Base-by-base conservation (phyloP, 2,329 filamentous ascomycete genomes). In the Paecilomyces formosus region DNA sequence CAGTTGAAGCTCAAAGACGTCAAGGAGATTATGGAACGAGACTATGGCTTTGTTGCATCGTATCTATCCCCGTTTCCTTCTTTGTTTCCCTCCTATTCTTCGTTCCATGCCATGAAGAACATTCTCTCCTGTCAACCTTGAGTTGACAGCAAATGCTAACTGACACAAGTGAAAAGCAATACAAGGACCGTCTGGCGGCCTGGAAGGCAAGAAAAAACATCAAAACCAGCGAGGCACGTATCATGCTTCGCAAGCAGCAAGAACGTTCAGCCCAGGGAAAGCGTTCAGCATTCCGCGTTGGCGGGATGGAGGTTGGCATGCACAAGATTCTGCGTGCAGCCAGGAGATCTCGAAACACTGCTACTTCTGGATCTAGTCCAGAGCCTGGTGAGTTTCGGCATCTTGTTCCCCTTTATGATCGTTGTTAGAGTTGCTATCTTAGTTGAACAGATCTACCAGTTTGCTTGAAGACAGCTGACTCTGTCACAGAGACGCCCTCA, bases 161-260 rank as follows among this genome's bases (percentile, higher is more conserved):
- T 49, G 50, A 51, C 30, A 62, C 49, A 60, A 74, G 71, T 62
- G 71, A 73, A 65, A 73, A 73, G 61, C 71, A 74, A 64, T 74
- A 73, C 62, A 74, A 73, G 67, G 71, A 73, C 58, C 70, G 71
- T 24, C 67, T 74, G 6, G 69, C 71, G 12, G 67, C 69, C 35
- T 74, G 71, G 71, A 66, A 73, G 60, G 63, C 73, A 50, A 70
- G 71, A 28, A 74, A 74, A 52, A 74, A 74, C 55, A 73, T 74
- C 62, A 74, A 74, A 61, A 68, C 70, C 53, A 71, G 70, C 58
- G 70, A 74, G 59, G 70, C 72, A 45, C 69, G 72, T 49, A 57
- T 74, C 49, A 73, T 74, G 71, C 66, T 73, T 28, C 71, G 70
- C 55, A 74, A 74, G 54, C 69, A 74, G 58, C 65, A 72, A 56